Evolutionary conservation across 148 eudicot species (phyloP).

Genomic region (Selenicereus undatus): DNA sequence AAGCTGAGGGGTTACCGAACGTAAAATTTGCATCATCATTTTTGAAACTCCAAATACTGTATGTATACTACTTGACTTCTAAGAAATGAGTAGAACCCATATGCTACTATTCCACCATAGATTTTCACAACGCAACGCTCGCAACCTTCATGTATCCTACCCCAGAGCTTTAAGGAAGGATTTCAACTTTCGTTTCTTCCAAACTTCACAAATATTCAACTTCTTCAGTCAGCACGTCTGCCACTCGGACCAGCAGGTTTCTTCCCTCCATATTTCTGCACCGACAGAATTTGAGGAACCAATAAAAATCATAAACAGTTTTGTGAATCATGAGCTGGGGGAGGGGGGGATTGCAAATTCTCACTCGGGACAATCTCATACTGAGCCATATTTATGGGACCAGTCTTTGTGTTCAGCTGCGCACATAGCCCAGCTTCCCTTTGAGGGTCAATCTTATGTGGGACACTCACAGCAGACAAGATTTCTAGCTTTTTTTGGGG

Average conservation of each 20-base stretch:
- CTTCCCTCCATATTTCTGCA: conserved; percentile 69
- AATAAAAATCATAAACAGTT: not conserved
- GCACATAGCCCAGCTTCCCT: too few relatives aligned
- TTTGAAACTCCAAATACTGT: conserved; percentile 21
- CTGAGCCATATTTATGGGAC: too few relatives aligned
- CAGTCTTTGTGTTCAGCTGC: too few relatives aligned
- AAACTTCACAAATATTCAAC: not conserved
- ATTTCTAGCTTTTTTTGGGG: not conserved
- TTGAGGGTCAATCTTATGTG: too few relatives aligned
- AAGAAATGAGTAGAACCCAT: conserved; percentile 18
- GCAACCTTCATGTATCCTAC: conserved; percentile 18
- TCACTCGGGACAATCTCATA: not conserved
- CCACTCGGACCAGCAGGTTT: conserved; percentile 32
- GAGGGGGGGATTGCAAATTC: not conserved
- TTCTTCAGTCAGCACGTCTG: conserved; percentile 35
- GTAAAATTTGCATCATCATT: conserved; percentile 15
- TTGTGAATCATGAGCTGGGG: not conserved
- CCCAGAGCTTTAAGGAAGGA: conserved; percentile 13
- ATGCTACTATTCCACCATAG: conserved; percentile 5
- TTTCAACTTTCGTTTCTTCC: conserved; percentile 10
- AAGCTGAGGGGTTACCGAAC: conserved; percentile 22
- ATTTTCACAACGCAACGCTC: conserved; percentile 10
- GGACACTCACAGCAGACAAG: too few relatives aligned
- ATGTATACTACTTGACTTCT: conserved; percentile 14
- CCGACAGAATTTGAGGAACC: conserved; percentile 10